These are phyloP conservation scores for Verticillium zaregamsianum DNA, from an alignment of 2,329 filamentous ascomycete species.

Conservation along the genomic window DNA sequence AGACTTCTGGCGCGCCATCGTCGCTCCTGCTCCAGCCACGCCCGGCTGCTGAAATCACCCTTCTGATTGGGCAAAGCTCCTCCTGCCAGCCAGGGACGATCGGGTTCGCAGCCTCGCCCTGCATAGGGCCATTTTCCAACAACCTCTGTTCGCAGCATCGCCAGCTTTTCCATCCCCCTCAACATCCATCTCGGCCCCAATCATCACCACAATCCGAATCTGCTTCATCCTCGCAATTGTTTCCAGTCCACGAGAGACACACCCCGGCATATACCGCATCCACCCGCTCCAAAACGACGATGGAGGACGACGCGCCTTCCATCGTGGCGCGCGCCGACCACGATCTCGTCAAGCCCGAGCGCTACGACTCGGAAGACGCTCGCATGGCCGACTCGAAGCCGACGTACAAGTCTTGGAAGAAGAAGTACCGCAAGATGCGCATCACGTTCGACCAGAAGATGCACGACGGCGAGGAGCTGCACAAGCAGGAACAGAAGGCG, in stretches of 20 bases:
- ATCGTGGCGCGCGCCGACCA: conserved; percentile 17
- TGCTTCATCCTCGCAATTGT: too few relatives aligned
- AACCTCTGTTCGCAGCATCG: not conserved
- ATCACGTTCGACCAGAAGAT: conserved; percentile 73
- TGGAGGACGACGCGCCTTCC: conserved; percentile 21
- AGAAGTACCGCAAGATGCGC: conserved; percentile 94
- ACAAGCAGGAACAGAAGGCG: conserved; percentile 76
- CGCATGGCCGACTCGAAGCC: conserved; percentile 39
- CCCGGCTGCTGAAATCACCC: not conserved
- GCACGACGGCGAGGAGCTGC: conserved; percentile 76
- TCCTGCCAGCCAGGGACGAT: not conserved
- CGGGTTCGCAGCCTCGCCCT: conserved; percentile 1
- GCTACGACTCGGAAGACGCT: conserved; percentile 27
- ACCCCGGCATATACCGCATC: too few relatives aligned
- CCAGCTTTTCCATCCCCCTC: not conserved
- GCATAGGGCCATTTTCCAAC: not conserved
- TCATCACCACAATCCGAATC: too few relatives aligned
- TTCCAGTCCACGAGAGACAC: too few relatives aligned
- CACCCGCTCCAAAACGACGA: conserved; percentile 6
- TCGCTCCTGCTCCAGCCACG: not conserved
- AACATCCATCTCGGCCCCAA: conserved; percentile 2
- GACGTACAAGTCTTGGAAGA: conserved; percentile 70
- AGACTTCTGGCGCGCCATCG: not conserved
- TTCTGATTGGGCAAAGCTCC: not conserved
- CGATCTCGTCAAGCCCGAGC: conserved; percentile 36